Evolutionary conservation across 148 eudicot genomes (phyloP), one percentile per base, ranked within the genome.

Genomic region (Limonium bicolor): DNA sequence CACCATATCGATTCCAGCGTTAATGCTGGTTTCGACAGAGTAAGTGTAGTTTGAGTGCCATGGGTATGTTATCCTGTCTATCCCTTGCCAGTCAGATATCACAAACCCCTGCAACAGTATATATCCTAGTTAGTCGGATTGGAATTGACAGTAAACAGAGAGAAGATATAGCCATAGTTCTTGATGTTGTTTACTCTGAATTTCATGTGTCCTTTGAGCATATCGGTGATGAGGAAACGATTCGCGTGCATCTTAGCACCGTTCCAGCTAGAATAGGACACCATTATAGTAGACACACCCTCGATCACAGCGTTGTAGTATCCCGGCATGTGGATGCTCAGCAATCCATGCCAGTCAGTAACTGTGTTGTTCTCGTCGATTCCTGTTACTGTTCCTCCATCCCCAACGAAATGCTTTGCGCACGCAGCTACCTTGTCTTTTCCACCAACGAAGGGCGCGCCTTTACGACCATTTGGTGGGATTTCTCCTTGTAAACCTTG

Each of bases 1-100:
- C 76, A 86, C 96, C 88, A 86, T 78, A 60, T 82, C 96, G 37
- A 86, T 60, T 64, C 94, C 96, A 14, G 96, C 87, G 60, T 68
- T 82, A 34, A 86, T 36, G 9, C 79, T 49, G 18, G 71, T 49
- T 15, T 49, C 48, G 53, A 82, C 57, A 39, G 64, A 63, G 20
- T 52, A 45, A 25, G 79, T 74, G 59, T 78, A 86, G 56, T 86
- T 55, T 47, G 85, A 66, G 27, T 79, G 79, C 29, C 25, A 43
- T 15, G 87, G 87, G 36, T 51, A 37, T 41, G 56, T 65, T 20
- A 86, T 68, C 48, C 66, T 56, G 53, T 86, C 96, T 54, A 86
- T 66, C 38, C 79, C 94, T 61, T 76, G 79, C 81, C 87, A 86
- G 45, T 86, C 96, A 20, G 94, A 65, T 36, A 86, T 82, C 35